A percentile compares a stretch with the other conserved stretches of the same genome.
Evolutionary conservation across 495 filamentous ascomycete species (phyloP).

Genomic region (Aspergillus avenaceus): DNA sequence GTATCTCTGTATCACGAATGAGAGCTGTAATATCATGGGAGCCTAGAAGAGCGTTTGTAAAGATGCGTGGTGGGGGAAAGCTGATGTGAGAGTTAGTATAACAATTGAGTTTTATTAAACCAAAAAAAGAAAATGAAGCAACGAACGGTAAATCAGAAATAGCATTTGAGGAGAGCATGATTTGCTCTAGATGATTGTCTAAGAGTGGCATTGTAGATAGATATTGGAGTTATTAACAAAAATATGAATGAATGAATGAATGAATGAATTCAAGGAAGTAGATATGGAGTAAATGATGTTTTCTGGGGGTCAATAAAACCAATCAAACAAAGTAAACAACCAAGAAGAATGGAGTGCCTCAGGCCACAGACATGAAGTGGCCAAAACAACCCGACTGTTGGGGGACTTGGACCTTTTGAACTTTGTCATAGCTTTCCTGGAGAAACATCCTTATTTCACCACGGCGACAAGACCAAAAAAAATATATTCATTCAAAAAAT

Average conservation of each 20-base stretch:
- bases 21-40: conserved; percentile 87
- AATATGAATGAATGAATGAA: too few species aligned
- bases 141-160: conserved; percentile 81
- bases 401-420: too few species aligned
- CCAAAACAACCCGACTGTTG: not conserved
- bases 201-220: conserved; percentile 65
- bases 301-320: too few species aligned
- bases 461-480: too few species aligned
- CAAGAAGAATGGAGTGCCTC: conserved; percentile 28
- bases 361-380: conserved; percentile 11
- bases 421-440: too few species aligned
- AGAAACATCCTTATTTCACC: not conserved
- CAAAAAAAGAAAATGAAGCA: not conserved
- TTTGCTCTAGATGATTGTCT: conserved; percentile 85
- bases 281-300: too few species aligned
- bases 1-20: conserved; percentile 91
- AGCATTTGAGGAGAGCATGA: conserved; percentile 72
- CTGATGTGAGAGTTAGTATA: conserved; percentile 34
- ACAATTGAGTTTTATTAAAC: not conserved
- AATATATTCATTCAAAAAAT: too few species aligned
- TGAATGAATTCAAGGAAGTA: too few species aligned
- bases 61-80: conserved; percentile 88
- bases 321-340: not conserved
- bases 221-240: not conserved
- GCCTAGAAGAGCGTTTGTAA: conserved; percentile 87